Evolutionary conservation across 257 asterid species (phyloP), one percentile per base, ranked within the genome.

Genomic region (Gardenia jasminoides): DNA sequence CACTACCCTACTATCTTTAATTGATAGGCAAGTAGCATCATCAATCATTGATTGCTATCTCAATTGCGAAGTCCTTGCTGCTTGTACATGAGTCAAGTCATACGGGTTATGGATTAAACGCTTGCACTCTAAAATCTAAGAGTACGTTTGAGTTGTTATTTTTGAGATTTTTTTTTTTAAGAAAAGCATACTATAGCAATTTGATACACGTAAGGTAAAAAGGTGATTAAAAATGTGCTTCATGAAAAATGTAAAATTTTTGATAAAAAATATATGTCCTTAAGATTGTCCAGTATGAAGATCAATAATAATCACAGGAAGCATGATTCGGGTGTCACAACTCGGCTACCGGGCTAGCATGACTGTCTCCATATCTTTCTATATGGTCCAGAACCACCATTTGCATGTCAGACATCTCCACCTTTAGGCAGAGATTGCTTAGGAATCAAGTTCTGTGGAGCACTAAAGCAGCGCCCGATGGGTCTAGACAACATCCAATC

Each of bases 381-480:
- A 61, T 24, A 7, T 10, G n/a, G 67, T 66, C 70, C 46, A 16
- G n/a, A n/a, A n/a, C 10, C 31, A 66, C 43, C 44, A 12, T 66
- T 33, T 66, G 16, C 44, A 66, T 15, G 70, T 20, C n/a, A 31
- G n/a, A 65, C 69, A 73, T 64, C 43, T 31, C 56, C 54, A 31
- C 73, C 39, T 73, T 78, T 75, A 43, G 59, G 43, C 64, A 77
- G 80, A 72, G 84, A 72, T 89, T 88, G 94, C 97, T 91, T 92
- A 87, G 82, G 92, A 92, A 89, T 90, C 88, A 91, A 90, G 93
- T 84, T 83, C 86, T 65, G 80, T 30, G 73, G 43, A 84, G 87
- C 84, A 73, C 46, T 78, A 70, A 82, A 82, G 85, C 78, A 78
- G 80, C 78, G 76, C 66, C 67, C 81, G 46, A 75, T 62, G 72